Evolutionary conservation across 1,284 basidiomycete species (phyloP).

Genomic region (Bjerkandera adusta): DNA sequence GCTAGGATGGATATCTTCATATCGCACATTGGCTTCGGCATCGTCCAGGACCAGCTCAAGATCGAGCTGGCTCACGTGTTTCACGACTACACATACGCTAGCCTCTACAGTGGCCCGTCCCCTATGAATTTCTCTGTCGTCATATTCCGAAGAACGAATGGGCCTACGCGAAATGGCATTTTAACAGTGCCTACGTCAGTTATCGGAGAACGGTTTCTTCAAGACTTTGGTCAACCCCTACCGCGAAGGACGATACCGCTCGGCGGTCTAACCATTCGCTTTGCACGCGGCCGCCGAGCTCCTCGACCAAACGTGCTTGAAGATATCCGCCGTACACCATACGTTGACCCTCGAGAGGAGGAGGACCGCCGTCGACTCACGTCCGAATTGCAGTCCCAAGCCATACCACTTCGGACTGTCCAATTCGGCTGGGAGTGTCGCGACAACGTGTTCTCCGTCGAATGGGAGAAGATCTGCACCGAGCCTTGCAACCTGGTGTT

Average conservation of each 20-base stretch:
- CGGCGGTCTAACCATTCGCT: constrained; percentile 33
- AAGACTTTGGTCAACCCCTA: constrained; percentile 35
- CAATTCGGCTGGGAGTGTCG: constrained; percentile 55
- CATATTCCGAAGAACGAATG: constrained; percentile 8
- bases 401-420: constrained; percentile 35
- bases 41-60: constrained; percentile 8
- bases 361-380: constrained; percentile 27
- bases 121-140: constrained; percentile 10
- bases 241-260: constrained; percentile 25
- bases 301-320: constrained; percentile 38
- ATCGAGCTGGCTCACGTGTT: constrained; percentile 10
- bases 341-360: constrained; percentile 39
- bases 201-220: constrained; percentile 42
- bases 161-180: constrained; percentile 31
- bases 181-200: constrained; percentile 46
- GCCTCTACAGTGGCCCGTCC: neutral
- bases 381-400: constrained; percentile 26
- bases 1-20: constrained; percentile 17
- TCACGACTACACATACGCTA: constrained; percentile 9
- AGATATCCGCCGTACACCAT: constrained; percentile 41
- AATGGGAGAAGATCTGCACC: constrained; percentile 43
- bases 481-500: constrained; percentile 31
- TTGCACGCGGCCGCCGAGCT: constrained; percentile 33
- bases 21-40: constrained; percentile 9
- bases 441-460: constrained; percentile 51